These are phyloP conservation scores for Coemansia sp. DNA, from an alignment of 192 early-diverging fungal genomes.

Conservation along the genomic window DNA sequence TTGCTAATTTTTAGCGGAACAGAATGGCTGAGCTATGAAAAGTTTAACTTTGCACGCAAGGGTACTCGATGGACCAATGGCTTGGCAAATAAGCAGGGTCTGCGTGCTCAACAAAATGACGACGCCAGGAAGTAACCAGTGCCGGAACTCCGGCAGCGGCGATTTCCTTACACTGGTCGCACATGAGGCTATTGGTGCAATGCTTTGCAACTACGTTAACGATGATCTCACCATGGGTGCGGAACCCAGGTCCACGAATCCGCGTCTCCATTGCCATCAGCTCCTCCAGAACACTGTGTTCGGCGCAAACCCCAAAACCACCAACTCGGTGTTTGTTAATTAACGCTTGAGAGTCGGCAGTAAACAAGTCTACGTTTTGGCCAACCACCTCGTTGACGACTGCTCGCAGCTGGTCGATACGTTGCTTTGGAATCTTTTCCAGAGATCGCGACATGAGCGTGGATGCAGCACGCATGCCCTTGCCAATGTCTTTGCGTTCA, in stretches of 20 bases:
- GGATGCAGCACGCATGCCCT: conserved; percentile 29
- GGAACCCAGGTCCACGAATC: conserved; percentile 33
- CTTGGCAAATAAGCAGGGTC: conserved; percentile 37
- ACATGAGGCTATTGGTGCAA: conserved; percentile 11
- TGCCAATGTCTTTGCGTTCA: conserved; percentile 27
- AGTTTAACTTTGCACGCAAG: background rate
- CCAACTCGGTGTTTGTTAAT: background rate
- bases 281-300: conserved; percentile 19
- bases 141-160: conserved; percentile 20
- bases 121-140: conserved; percentile 35
- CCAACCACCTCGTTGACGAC: conserved; percentile 2
- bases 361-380: conserved; percentile 15
- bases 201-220: conserved; percentile 9
- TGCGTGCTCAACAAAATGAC: conserved; percentile 43
- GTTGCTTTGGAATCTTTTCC: conserved; percentile 22
- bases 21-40: background rate
- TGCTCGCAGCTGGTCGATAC: conserved; percentile 6
- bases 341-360: background rate
- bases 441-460: conserved; percentile 15
- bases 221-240: conserved; percentile 44
- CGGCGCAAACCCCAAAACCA: background rate
- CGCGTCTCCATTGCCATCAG: conserved; percentile 27
- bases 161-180: conserved; percentile 18
- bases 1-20: background rate
- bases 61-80: conserved; percentile 38